Evolutionary conservation across 2,329 filamentous ascomycete genomes (phyloP).

Genomic region (Lojkania enalia): DNA sequence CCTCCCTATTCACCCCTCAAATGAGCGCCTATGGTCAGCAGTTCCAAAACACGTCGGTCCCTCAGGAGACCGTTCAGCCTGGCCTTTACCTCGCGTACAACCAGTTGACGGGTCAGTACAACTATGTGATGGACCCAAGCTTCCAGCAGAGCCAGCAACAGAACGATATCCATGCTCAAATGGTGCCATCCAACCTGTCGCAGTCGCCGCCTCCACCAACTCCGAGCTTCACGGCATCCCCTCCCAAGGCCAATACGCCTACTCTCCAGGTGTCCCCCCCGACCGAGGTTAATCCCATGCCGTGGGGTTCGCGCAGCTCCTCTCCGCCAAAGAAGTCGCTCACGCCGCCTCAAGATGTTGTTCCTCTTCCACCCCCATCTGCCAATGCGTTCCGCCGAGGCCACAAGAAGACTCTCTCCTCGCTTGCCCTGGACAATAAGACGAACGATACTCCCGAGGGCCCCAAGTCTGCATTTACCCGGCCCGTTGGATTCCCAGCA

Average conservation of each 20-base stretch:
- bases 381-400: constrained; percentile 90
- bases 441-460: constrained; percentile 60
- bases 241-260: constrained; percentile 48
- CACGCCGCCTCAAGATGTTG: constrained; percentile 69
- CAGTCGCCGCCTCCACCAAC: constrained; percentile 55
- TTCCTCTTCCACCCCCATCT: constrained; percentile 82
- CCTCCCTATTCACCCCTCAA: constrained; percentile 58
- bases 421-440: constrained; percentile 63
- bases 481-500: constrained; percentile 67
- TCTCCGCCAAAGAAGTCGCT: constrained; percentile 65
- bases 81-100: constrained; percentile 85
- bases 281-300: constrained; percentile 58
- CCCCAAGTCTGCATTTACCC: constrained; percentile 69
- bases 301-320: constrained; percentile 63
- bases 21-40: constrained; percentile 66
- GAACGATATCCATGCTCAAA: constrained; percentile 20
- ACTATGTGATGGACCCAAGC: constrained; percentile 74
- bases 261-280: constrained; percentile 84
- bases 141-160: constrained; percentile 49
- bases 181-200: constrained; percentile 38
- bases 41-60: constrained; percentile 67
- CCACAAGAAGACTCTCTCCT: constrained; percentile 82
- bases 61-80: constrained; percentile 68
- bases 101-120: constrained; percentile 80
- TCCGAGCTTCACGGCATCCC: constrained; percentile 41